Evolutionary conservation across 495 filamentous ascomycete species (phyloP).

Genomic region (Trypethelium eluteriae): DNA sequence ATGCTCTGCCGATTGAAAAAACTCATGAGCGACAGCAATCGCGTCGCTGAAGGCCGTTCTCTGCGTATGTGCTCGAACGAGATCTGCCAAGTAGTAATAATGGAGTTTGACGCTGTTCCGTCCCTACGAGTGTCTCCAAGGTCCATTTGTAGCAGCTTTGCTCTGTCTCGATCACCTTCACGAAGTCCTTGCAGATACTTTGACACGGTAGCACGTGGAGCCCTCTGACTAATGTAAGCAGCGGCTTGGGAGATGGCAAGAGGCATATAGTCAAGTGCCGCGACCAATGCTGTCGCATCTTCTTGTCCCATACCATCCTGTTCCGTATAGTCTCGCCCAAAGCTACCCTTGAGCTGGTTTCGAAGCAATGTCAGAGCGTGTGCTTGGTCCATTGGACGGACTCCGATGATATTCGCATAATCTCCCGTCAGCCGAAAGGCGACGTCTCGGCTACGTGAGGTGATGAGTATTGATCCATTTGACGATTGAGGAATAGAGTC

Average conservation of each 20-base stretch:
- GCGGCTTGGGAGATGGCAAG: constrained; percentile 20
- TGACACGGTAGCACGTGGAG: constrained; percentile 11
- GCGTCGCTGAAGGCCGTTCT: constrained; percentile 21
- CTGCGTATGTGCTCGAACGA: constrained; percentile 41
- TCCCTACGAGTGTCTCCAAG: constrained; percentile 16
- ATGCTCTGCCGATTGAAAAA: constrained; percentile 34
- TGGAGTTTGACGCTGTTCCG: constrained; percentile 24
- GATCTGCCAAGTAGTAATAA: constrained; percentile 43
- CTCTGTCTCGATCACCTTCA: constrained; percentile 13
- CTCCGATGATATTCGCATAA: too few relatives aligned
- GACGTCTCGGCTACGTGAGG: neutral
- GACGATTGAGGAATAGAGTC: neutral
- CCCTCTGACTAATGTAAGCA: constrained; percentile 16
- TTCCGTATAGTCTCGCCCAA: too few relatives aligned
- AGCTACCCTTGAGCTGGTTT: too few relatives aligned
- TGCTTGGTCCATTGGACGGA: too few relatives aligned
- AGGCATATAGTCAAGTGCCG: constrained; percentile 17
- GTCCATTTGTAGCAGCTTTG: constrained; percentile 3
- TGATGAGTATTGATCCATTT: constrained; percentile 14
- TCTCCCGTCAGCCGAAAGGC: neutral
- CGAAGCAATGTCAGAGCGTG: too few relatives aligned
- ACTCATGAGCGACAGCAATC: constrained; percentile 30
- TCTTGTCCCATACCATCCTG: too few relatives aligned
- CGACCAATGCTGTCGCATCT: neutral
- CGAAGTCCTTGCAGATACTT: constrained; percentile 15